Evolutionary conservation across 768 basidiomycete species (phyloP), one percentile per base, ranked within the genome.

Genomic region (Tylopilus rubrobrunneus): DNA sequence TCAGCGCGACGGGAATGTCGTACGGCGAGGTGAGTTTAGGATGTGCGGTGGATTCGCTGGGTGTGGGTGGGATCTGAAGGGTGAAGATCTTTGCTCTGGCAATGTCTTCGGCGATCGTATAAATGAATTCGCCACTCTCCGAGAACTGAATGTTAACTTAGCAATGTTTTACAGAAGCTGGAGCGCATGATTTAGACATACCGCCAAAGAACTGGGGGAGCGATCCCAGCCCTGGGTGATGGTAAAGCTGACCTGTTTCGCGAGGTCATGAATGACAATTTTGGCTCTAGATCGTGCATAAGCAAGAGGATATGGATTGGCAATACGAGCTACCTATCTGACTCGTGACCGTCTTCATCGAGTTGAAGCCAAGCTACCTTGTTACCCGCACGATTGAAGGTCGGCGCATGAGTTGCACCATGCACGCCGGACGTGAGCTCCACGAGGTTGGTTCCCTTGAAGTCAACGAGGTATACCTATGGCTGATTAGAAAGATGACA

Each of bases 351-450:
- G 61, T 98, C 92, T 64, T 87, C 68, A 48, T 86, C 84, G 56
- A 94, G 79, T 68, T 98, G 89, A 37, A 91, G 71, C 95, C 95
- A 98, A 1, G 89, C 92, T 2, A 82, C 83, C 68, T 87, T 87
- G 46, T 78, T 78, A 0, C 87, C 89, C 44, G 81, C 71, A 4
- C 72, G 71, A 53, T 76, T 89, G 67, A 96, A 83, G 7, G 82
- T 78, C 0, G 92, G 87, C n/a, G 73, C 77, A 60, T 81, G 84
- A 8, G 83, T 86, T 17, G 93, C 94, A 31, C 91, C 95, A 69
- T 94, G 92, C 43, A 78, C 78, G 11, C 92, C 91, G 11, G 87
- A 83, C 0, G 94, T 96, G 45, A 98, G 74, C 58, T 89, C 87
- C 34, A 71, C 74, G 15, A 86, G 81, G 49, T 77, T 66, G 17